Evolutionary conservation across 2,329 filamentous ascomycete genomes (phyloP).

Genomic region (Ophioceras dolichostomum): DNA sequence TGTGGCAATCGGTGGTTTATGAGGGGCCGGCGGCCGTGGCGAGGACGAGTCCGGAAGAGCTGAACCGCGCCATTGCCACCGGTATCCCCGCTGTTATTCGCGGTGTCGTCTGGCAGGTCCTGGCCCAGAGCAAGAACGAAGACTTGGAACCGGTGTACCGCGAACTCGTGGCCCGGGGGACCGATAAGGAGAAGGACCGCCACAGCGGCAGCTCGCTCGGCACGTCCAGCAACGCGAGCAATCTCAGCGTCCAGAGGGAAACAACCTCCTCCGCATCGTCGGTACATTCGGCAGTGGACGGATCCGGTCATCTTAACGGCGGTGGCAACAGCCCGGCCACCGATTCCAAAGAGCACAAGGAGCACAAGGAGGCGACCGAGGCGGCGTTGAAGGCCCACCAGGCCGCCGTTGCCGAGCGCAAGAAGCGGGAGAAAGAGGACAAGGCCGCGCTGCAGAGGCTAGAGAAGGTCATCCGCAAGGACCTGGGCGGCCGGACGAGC

Average conservation of each 20-base stretch:
- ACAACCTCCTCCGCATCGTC: constrained; percentile 75
- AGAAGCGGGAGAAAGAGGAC: constrained; percentile 72
- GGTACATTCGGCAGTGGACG: constrained; percentile 44
- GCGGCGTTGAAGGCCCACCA: constrained; percentile 44
- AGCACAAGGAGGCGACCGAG: neutral
- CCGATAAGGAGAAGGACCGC: constrained; percentile 62
- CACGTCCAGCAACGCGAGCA: constrained; percentile 35
- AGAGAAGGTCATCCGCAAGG: constrained; percentile 83
- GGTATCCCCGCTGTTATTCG: constrained; percentile 92
- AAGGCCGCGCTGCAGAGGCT: constrained; percentile 62
- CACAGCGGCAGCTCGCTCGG: constrained; percentile 41
- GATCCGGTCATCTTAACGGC: constrained; percentile 39
- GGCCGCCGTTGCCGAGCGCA: constrained; percentile 51
- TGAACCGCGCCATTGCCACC: constrained; percentile 81
- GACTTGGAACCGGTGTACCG: constrained; percentile 80
- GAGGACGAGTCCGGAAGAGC: constrained; percentile 74
- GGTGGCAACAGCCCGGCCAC: constrained; percentile 29
- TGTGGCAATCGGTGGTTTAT: constrained; percentile 94
- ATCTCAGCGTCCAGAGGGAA: constrained; percentile 43
- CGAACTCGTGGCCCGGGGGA: constrained; percentile 67
- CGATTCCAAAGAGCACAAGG: constrained; percentile 2
- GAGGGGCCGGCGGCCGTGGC: constrained; percentile 84
- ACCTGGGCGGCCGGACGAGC: constrained; percentile 84
- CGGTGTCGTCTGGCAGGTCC: constrained; percentile 97
- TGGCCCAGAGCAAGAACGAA: constrained; percentile 89